phyloP scores from a whole-genome alignment of 306 rosid species.

The Quercus robur region DNA sequence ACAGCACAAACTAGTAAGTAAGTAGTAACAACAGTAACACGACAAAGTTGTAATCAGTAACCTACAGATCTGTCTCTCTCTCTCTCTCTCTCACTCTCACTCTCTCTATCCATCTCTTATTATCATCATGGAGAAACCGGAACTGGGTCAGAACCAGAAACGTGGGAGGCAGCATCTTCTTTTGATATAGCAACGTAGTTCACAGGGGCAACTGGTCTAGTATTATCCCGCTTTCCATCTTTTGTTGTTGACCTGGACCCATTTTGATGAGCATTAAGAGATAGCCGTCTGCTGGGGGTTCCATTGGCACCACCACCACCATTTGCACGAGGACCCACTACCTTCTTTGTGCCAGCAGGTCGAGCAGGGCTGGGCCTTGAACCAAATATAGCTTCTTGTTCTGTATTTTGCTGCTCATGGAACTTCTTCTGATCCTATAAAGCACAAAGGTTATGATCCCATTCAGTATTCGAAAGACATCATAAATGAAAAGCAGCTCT shows the following conservation, averaged over 20 bases:
- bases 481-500: not conserved
- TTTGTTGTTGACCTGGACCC: conserved; percentile 70
- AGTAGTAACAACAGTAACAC: conserved; percentile 48
- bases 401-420: conserved; percentile 75
- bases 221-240: conserved; percentile 68
- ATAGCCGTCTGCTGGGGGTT: conserved; percentile 77
- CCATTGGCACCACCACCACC: conserved; percentile 86
- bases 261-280: conserved; percentile 84
- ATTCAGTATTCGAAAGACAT: not conserved
- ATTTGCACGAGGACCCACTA: conserved; percentile 68
- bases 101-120: not conserved
- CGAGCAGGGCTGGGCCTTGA: conserved; percentile 88
- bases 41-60: conserved; percentile 10
- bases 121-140: conserved; percentile 58
- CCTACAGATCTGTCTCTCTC: conserved; percentile 15
- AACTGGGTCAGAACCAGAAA: conserved; percentile 69
- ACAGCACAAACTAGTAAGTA: conserved; percentile 43
- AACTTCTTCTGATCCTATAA: conserved; percentile 89
- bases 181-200: conserved; percentile 83
- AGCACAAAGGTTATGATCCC: conserved; percentile 13
- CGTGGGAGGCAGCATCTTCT: conserved; percentile 76
- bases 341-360: conserved; percentile 72
- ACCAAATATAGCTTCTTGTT: conserved; percentile 67
- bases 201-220: conserved; percentile 69
- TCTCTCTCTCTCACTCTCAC: not conserved